Base-by-base conservation (phyloP, 176 grass and related monocot genomes). In the Ampelocalamus luodianensis region DNA sequence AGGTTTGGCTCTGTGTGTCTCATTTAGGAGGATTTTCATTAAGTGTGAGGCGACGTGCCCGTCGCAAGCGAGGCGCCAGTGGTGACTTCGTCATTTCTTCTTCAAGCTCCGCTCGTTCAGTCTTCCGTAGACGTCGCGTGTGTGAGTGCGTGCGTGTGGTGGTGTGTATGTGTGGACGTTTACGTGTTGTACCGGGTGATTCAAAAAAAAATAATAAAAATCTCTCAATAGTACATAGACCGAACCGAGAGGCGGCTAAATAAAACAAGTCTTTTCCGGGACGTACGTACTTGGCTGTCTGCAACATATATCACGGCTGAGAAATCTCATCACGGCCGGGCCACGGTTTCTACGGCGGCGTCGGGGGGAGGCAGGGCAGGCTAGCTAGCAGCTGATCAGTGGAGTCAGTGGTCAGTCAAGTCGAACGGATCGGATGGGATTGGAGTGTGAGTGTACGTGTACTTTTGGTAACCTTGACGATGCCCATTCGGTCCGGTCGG, bases 401-500 rank as follows among this genome's bases (percentile, higher is more conserved):
- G 23, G 70, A 50, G 24, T 7, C 17, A 51, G 45, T 74, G 49
- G 50, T 55, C 8, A 23, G 51, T 76, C 51, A 8, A 40, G 8
- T 42, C 23, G 1, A 37, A 4, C 6, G 22, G 53, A 78, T 62
- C n/a, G 38, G 39, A 51, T 18, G 20, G 11, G 69, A 45, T 24
- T 2, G 68, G 24, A 74, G 11, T 4, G 68, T n/a, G 24, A 74
- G 11, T 23, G 81, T 74, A 74, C 20, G 12, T 50, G 81, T 65
- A 34, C 48, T 68, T 85, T 55, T 32, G 48, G 82, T 42, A 63
- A 68, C 49, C 62, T 85, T 68, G 73, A 43, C 24, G 49, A 46
- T 15, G 80, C 80, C 80, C 80, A 72, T 61, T 32, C 51, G 17
- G 24, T 22, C 24, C 24, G 68, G 68, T 82, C 80, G 80, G 72